These are phyloP conservation scores for Gillenia trifoliata DNA, from an alignment of 306 rosid species.

Conservation along the genomic window DNA sequence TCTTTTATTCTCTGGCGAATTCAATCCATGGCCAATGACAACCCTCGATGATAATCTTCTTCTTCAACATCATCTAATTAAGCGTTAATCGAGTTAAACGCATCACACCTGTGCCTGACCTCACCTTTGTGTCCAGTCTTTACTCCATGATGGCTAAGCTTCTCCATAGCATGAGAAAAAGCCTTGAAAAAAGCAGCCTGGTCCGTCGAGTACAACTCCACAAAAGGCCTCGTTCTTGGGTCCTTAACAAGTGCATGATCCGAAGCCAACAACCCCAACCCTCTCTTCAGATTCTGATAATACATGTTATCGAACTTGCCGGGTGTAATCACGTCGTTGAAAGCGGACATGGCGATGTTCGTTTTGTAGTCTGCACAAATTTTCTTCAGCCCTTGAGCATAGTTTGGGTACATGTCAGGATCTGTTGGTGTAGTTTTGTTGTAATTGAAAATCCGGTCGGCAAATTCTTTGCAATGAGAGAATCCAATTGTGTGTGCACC, in stretches of 20 bases:
- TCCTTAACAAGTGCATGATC: constrained; percentile 4
- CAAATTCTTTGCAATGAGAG: constrained; percentile 11
- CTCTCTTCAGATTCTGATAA: constrained; percentile 1
- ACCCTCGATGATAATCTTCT: not conserved
- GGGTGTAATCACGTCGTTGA: constrained; percentile 7
- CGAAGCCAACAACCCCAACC: not conserved
- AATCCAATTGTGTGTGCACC: constrained; percentile 11
- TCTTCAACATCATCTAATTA: not conserved
- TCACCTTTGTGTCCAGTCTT: not conserved
- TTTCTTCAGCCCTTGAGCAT: not conserved
- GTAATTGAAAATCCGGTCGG: not conserved
- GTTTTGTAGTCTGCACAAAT: not conserved
- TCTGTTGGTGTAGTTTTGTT: not conserved
- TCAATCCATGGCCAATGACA: not conserved
- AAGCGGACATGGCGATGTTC: not conserved
- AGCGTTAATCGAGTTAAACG: not conserved
- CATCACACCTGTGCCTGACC: not conserved
- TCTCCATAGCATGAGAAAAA: constrained; percentile 3
- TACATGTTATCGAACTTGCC: not conserved
- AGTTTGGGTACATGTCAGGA: not conserved
- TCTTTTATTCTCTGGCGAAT: not conserved
- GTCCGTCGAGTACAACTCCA: not conserved
- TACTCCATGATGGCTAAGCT: not conserved
- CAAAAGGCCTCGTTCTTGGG: constrained; percentile 1
- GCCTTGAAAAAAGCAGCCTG: not conserved